A percentile compares a stretch with the other conserved stretches of the same genome.
Evolutionary conservation across 78 protist species (phyloP).

Genomic region (Parvularia atlantis): DNA sequence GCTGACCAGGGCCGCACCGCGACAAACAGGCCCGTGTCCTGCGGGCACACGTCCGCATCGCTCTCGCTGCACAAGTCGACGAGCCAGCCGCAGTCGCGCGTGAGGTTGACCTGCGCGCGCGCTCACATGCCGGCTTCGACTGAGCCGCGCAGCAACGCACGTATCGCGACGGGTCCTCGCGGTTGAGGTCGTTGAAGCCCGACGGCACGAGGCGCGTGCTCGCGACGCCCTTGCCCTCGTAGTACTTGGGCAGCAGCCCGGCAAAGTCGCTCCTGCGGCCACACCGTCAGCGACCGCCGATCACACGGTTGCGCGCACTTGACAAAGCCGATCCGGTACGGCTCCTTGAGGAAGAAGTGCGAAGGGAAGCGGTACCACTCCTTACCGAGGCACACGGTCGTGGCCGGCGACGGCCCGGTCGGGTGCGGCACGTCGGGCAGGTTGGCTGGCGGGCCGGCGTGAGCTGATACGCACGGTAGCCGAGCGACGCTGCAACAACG

Average conservation of each 20-base stretch:
- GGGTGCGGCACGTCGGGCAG: no score
- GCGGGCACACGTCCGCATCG: background rate
- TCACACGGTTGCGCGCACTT: background rate
- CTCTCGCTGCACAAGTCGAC: background rate
- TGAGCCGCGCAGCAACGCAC: no score
- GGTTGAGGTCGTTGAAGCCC: slow-evolving; percentile 18
- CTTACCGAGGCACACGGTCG: slow-evolving; percentile 70
- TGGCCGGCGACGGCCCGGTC: background rate
- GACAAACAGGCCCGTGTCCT: background rate
- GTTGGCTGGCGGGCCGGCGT: no score
- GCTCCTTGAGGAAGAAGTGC: slow-evolving; percentile 46
- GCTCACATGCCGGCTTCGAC: no score
- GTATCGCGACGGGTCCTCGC: slow-evolving; percentile 25
- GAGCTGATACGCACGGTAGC: no score
- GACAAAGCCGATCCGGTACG: background rate
- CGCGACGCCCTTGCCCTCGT: background rate
- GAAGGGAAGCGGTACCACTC: slow-evolving; percentile 86
- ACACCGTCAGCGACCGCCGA: background rate
- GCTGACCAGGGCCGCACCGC: no score
- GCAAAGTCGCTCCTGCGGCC: background rate
- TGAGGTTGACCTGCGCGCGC: no score
- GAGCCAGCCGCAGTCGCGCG: background rate
- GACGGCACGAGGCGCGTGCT: slow-evolving; percentile 4
- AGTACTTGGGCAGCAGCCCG: slow-evolving; percentile 26
- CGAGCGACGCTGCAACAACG: no score